Evolutionary conservation across 2,329 filamentous ascomycete species (phyloP), one percentile per base, ranked within the genome.

Genomic region (Ophiostoma perfectum): DNA sequence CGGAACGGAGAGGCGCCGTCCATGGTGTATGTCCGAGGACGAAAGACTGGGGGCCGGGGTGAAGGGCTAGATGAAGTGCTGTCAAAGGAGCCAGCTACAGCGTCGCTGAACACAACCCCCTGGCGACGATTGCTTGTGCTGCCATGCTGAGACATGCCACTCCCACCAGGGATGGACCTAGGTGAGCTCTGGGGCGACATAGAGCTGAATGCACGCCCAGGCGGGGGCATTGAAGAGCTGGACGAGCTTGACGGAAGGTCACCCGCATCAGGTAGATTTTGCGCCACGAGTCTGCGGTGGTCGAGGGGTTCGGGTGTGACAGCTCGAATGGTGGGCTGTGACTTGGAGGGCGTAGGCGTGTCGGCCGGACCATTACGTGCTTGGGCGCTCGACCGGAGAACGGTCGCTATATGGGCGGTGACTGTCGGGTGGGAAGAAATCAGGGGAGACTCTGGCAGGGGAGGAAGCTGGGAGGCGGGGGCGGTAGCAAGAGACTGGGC

Each of bases 301-400:
- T 83, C 81, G 70, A 75, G 71, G 58, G 78, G 78, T 60, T 92
- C 89, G 72, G 89, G 88, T 71, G 88, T 90, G 72, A 90, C 87
- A 68, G 88, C 80, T 71, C 89, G 86, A 74, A 89, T 85, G 63
- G 84, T 85, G 71, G 76, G 74, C 72, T 80, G 78, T 70, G 74
- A 18, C 18, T n/a, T 12, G 39, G 18, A 27, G 14, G 55, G 8
- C 4, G 64, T 63, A 38, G 65, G 39, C 0, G 64, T 44, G 45
- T 68, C 66, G 39, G 36, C 39, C 9, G 66, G 45, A 5, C 7
- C 27, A 16, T 63, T 42, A 18, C 39, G 27, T 12, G n/a, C 47
- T 7, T 12, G 12, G 38, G 66, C 27, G 55, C 7, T 73, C 67
- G 77, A 71, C 64, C 74, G 76, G 67, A 75, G 75, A 11, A 55